phyloP scores from a whole-genome alignment of 768 basidiomycete genomes.

The Antrodiella citrinella region DNA sequence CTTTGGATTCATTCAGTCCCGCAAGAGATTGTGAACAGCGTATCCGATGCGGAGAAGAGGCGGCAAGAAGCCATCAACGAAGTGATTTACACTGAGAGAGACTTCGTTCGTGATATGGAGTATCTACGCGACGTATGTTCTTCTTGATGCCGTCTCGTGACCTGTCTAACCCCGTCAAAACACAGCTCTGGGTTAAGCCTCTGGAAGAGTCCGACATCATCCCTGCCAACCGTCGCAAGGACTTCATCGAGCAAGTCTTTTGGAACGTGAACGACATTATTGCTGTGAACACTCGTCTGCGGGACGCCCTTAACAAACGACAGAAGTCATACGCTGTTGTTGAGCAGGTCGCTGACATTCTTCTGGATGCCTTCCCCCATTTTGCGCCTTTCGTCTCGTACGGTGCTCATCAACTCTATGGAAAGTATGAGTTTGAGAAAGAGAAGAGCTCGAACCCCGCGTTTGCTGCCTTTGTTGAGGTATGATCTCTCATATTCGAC shows the following conservation, averaged over 20 bases:
- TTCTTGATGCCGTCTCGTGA: background rate
- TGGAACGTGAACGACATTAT: constrained; percentile 97
- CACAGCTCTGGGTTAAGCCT: constrained; percentile 82
- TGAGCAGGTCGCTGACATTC: constrained; percentile 84
- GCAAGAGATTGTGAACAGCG: constrained; percentile 86
- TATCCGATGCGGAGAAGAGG: constrained; percentile 89
- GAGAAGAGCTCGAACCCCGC: constrained; percentile 90
- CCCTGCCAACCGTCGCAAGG: constrained; percentile 63
- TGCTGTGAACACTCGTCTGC: constrained; percentile 81
- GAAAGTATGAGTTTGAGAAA: constrained; percentile 99
- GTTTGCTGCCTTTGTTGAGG: constrained; percentile 95
- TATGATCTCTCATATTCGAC: constrained; percentile 28
- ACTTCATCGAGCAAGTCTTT: constrained; percentile 91
- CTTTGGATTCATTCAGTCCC: constrained; percentile 97
- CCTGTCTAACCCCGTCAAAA: too few species aligned
- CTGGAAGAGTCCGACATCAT: constrained; percentile 73
- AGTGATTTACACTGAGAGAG: constrained; percentile 89
- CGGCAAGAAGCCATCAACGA: constrained; percentile 98
- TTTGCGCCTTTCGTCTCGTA: constrained; percentile 93
- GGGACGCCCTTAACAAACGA: constrained; percentile 88
- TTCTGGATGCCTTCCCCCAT: constrained; percentile 77
- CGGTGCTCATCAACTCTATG: constrained; percentile 94
- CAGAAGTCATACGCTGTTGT: constrained; percentile 95
- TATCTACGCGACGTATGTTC: constrained; percentile 84
- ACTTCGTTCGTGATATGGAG: constrained; percentile 97